These are phyloP conservation scores for Nevesoporus exiguus DNA, from an alignment of 768 basidiomycete species.

Conservation along the genomic window DNA sequence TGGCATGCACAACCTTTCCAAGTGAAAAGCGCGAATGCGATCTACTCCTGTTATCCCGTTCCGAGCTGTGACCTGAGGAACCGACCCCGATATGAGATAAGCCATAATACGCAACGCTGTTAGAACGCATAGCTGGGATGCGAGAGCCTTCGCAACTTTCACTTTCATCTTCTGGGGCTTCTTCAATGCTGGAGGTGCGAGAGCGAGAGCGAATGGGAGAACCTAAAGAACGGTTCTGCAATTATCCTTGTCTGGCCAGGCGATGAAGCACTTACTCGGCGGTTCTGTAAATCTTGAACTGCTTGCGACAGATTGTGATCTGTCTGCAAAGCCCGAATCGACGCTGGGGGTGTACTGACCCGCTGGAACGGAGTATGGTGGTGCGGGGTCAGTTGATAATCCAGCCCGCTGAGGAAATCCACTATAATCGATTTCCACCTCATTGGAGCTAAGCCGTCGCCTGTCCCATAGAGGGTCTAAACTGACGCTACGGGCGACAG, in stretches of 20 bases:
- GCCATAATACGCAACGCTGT: slow-evolving; percentile 13
- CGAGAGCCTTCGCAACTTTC: slow-evolving; percentile 4
- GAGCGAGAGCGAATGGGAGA: slow-evolving; percentile 26
- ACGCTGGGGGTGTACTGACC: not conserved
- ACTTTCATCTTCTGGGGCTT: slow-evolving; percentile 35
- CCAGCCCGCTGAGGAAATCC: not conserved
- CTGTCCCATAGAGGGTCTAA: slow-evolving; percentile 5
- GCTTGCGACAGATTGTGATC: slow-evolving; percentile 11
- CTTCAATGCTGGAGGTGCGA: slow-evolving; percentile 42
- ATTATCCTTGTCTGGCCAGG: not conserved
- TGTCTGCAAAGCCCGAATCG: not conserved
- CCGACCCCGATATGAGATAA: slow-evolving; percentile 12
- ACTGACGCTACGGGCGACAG: slow-evolving; percentile 8
- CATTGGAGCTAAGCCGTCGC: slow-evolving; percentile 11
- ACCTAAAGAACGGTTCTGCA: slow-evolving; percentile 8
- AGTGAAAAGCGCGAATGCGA: slow-evolving; percentile 51
- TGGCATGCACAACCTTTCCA: slow-evolving; percentile 46
- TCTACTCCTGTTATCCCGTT: slow-evolving; percentile 31
- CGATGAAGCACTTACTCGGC: slow-evolving; percentile 8
- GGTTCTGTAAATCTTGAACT: slow-evolving; percentile 8
- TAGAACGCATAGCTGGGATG: not conserved
- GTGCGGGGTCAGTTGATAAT: slow-evolving; percentile 21
- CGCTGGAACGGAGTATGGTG: slow-evolving; percentile 30
- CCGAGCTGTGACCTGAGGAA: slow-evolving; percentile 16
- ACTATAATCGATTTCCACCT: not conserved